These are phyloP conservation scores for Solanum chilense DNA, from an alignment of 257 asterid genomes.

Conservation along the genomic window DNA sequence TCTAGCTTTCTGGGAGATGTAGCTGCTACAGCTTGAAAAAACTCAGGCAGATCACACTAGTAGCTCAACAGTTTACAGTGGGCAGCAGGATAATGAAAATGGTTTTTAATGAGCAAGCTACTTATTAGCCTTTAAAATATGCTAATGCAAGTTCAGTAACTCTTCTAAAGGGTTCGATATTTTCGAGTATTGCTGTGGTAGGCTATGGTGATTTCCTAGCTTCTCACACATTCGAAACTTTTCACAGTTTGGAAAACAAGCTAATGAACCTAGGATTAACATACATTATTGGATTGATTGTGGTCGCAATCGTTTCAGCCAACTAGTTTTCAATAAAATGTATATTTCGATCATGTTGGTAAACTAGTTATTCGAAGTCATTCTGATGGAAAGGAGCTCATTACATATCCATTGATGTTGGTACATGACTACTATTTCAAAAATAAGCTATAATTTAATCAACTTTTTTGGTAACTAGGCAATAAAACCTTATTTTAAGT, in stretches of 20 bases:
- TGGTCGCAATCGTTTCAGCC: background rate
- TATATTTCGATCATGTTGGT: background rate
- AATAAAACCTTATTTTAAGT: background rate
- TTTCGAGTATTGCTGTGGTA: background rate
- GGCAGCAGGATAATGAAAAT: background rate
- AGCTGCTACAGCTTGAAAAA: background rate
- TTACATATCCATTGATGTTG: background rate
- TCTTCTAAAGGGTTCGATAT: background rate
- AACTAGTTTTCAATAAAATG: background rate
- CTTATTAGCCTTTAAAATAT: background rate
- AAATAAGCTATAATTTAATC: background rate
- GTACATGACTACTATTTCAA: background rate
- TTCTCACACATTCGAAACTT: background rate
- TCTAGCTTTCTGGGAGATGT: background rate
- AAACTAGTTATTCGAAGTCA: background rate
- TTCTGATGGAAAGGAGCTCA: background rate
- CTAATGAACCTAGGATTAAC: background rate
- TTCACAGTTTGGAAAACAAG: background rate
- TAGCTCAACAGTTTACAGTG: background rate
- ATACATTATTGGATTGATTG: background rate
- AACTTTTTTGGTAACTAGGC: background rate
- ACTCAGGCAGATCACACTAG: background rate
- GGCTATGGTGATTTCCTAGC: background rate
- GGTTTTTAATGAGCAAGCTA: background rate
- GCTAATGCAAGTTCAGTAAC: background rate